phyloP scores from a whole-genome alignment of 257 asterid genomes.

The Echium plantagineum region DNA sequence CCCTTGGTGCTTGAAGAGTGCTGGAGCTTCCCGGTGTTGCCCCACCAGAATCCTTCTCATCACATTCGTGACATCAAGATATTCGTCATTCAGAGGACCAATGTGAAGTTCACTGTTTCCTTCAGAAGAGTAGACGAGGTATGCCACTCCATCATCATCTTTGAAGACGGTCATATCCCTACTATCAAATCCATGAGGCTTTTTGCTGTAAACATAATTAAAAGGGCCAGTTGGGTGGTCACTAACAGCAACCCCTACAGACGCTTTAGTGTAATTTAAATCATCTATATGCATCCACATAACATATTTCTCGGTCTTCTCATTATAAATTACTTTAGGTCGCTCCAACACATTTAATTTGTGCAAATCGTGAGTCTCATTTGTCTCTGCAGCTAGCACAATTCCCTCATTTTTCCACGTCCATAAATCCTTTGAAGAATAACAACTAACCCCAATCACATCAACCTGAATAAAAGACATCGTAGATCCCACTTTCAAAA shows the following conservation, averaged over 20 bases:
- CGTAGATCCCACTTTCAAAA: too few relatives aligned
- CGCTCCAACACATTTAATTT: slow-evolving; percentile 76
- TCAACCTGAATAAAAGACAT: slow-evolving; percentile 56
- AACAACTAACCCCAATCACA: slow-evolving; percentile 91
- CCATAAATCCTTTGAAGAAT: slow-evolving; percentile 92
- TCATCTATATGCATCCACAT: slow-evolving; percentile 99
- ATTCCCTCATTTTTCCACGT: slow-evolving; percentile 92
- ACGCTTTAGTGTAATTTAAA: slow-evolving; percentile 85
- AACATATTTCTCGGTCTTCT: slow-evolving; percentile 48
- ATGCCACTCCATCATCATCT: slow-evolving; percentile 69
- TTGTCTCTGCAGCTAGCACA: slow-evolving; percentile 56
- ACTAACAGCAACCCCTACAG: slow-evolving; percentile 64
- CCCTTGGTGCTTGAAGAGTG: slow-evolving; percentile 70
- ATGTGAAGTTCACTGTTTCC: slow-evolving; percentile 86
- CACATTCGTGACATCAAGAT: slow-evolving; percentile 41
- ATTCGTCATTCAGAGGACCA: slow-evolving; percentile 53
- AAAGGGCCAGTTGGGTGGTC: slow-evolving; percentile 77
- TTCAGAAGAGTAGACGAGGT: slow-evolving; percentile 74
- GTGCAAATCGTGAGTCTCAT: slow-evolving; percentile 82
- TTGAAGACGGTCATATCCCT: slow-evolving; percentile 94
- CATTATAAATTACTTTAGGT: slow-evolving; percentile 92
- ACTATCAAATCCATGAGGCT: slow-evolving; percentile 88
- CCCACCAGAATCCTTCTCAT: slow-evolving; percentile 64
- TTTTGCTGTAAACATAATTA: slow-evolving; percentile 57
- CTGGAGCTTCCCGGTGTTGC: slow-evolving; percentile 89